A percentile compares a stretch with the other conserved stretches of the same genome.
Evolutionary conservation across 139 green algal species (phyloP).

Genomic region (Micractinium sp.): DNA sequence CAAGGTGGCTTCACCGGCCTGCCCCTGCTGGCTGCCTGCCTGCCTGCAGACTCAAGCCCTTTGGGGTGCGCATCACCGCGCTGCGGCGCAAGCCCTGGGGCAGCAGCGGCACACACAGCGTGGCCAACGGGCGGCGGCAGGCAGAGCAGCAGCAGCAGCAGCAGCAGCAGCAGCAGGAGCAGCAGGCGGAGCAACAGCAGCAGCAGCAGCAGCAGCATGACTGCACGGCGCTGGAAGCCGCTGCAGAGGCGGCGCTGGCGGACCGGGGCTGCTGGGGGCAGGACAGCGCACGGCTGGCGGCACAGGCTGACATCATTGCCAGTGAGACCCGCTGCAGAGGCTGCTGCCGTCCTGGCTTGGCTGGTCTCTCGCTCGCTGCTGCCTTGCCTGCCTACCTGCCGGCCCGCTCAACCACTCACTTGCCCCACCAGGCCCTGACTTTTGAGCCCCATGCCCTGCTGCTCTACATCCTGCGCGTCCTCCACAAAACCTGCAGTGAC

Average conservation of each 20-base stretch:
- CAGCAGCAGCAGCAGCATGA: not conserved
- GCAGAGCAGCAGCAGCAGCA: slow-evolving; percentile 2
- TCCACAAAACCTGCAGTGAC: slow-evolving; percentile 37
- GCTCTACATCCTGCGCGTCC: not conserved
- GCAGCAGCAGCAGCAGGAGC: slow-evolving; percentile 2
- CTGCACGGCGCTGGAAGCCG: not conserved
- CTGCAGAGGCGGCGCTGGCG: slow-evolving; percentile 31
- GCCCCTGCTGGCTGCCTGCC: not conserved
- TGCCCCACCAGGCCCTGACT: not conserved
- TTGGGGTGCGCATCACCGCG: slow-evolving; percentile 32
- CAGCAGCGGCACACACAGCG: not conserved
- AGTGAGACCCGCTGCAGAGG: not conserved
- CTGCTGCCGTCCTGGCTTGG: not conserved
- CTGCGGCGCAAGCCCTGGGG: slow-evolving; percentile 16
- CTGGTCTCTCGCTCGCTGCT: not conserved
- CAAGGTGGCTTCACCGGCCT: not conserved
- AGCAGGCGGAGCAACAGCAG: not conserved
- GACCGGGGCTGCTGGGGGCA: slow-evolving; percentile 32
- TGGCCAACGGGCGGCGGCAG: not conserved
- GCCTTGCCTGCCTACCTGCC: not conserved
- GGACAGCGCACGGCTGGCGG: slow-evolving; percentile 39
- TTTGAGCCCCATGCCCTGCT: not conserved
- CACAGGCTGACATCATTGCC: slow-evolving; percentile 30
- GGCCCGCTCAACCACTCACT: not conserved
- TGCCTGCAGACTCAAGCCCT: slow-evolving; percentile 44